These are phyloP conservation scores for Tulasnella calospora DNA, from an alignment of 768 basidiomycete species.

Conservation along the genomic window DNA sequence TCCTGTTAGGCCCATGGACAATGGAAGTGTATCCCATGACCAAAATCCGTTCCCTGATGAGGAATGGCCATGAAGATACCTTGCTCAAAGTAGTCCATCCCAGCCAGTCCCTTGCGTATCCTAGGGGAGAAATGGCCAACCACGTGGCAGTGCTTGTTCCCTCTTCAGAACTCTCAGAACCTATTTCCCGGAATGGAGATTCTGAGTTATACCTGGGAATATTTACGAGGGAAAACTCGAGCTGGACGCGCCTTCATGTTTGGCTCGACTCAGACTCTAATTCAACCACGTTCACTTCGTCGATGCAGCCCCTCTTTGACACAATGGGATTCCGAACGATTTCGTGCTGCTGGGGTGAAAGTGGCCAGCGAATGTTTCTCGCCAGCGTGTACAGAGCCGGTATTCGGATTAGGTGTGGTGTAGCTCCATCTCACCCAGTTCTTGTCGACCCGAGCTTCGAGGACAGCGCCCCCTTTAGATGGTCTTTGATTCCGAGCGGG, in stretches of 20 bases:
- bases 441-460: background rate
- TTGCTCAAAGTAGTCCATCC: background rate
- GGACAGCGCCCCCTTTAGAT: background rate
- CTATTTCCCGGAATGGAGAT: background rate
- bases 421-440: background rate
- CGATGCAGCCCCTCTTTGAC: background rate
- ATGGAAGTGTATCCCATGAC: background rate
- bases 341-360: background rate
- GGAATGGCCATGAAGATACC: background rate
- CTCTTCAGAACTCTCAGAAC: background rate
- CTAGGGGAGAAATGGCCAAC: background rate
- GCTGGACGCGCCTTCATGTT: background rate
- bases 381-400: background rate
- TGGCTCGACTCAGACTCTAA: background rate
- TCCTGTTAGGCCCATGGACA: background rate
- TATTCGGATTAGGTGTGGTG: background rate
- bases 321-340: background rate
- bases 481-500: background rate
- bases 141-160: background rate
- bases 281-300: background rate
- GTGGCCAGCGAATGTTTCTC: background rate
- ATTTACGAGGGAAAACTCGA: background rate
- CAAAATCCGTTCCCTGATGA: background rate
- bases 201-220: background rate
- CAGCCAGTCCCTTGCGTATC: background rate